Evolutionary conservation across 2,329 filamentous ascomycete genomes (phyloP), one percentile per base, ranked within the genome.

Genomic region (Fusarium sp.): DNA sequence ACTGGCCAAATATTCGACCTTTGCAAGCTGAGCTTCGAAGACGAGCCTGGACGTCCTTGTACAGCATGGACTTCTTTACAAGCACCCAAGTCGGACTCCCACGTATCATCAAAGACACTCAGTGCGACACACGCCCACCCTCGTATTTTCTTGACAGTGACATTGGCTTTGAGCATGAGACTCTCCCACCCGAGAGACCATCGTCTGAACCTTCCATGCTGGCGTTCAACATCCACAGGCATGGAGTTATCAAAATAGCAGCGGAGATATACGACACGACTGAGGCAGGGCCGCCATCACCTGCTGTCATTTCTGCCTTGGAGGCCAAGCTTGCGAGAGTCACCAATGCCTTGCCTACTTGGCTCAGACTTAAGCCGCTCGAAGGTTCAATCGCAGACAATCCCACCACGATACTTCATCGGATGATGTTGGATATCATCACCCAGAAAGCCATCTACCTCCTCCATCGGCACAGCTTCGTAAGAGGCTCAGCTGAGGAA

Each of bases 31-130:
- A 71, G 25, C 50, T 70, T 31, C 45, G 64, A 14, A 40, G 67
- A 31, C 47, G 67, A 5, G 39, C 60, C 4, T 70, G 64, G 68
- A 66, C 61, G 37, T 47, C 50, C 4, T 25, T 70, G 3, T 66
- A 71, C n/a, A 63, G 66, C 20, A 57, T 68, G 51, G 54, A 70
- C 18, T 70, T 70, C 23, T 70, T 71, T 18, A 70, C 64, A 2
- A 70, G 64, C 42, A 65, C 59, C 5, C 66, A 71, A 31, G 45
- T 66, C 6, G 57, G 67, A 23, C 40, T 70, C 4, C 68, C 67
- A 6, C 64, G 64, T n/a, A 60, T 71, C 14, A 63, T 63, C 21
- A 69, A 70, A 14, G 64, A 70, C 27, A 56, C 57, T 9, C 67
- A 66, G 27, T 70, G 60, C 33, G 61, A 69, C 40, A 46, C 64